phyloP scores from a whole-genome alignment of 768 basidiomycete species.

The Daedalea quercina region DNA sequence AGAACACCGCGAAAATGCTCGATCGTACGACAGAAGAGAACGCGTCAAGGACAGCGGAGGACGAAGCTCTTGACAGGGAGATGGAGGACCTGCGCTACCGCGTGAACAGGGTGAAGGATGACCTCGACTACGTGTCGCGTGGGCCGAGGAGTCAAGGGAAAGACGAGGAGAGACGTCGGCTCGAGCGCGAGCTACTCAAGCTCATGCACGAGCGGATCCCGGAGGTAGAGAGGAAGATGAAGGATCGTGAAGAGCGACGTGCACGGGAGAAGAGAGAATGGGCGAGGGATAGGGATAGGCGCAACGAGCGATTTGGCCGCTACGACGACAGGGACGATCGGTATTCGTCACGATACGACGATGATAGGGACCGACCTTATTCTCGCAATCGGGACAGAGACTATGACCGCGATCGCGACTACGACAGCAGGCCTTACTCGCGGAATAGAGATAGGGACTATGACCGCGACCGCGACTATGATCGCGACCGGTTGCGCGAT shows the following conservation, averaged over 20 bases:
- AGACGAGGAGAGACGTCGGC: slow-evolving; percentile 78
- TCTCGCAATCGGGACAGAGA: slow-evolving; percentile 40
- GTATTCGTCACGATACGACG: slow-evolving; percentile 34
- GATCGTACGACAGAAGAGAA: slow-evolving; percentile 67
- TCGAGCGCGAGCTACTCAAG: slow-evolving; percentile 82
- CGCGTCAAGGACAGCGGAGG: slow-evolving; percentile 60
- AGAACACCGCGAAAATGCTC: slow-evolving; percentile 73
- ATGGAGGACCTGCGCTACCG: slow-evolving; percentile 80
- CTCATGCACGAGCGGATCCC: slow-evolving; percentile 91
- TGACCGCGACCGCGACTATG: slow-evolving; percentile 33
- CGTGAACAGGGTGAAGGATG: slow-evolving; percentile 83
- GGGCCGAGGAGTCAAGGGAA: slow-evolving; percentile 65
- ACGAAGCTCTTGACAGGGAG: slow-evolving; percentile 88
- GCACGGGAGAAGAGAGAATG: slow-evolving; percentile 76
- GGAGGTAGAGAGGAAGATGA: slow-evolving; percentile 80
- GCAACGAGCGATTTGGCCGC: slow-evolving; percentile 76
- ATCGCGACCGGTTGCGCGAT: slow-evolving; percentile 31
- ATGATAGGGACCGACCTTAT: slow-evolving; percentile 25
- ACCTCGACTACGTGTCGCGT: slow-evolving; percentile 79
- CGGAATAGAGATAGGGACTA: slow-evolving; percentile 40
- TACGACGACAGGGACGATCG: slow-evolving; percentile 47
- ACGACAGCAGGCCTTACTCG: slow-evolving; percentile 27
- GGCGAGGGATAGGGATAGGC: slow-evolving; percentile 69
- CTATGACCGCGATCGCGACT: slow-evolving; percentile 31
- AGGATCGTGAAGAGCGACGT: slow-evolving; percentile 68